Percentiles rank a stretch among this genome's conserved stretches.
Evolutionary conservation across 2,329 filamentous ascomycete species (phyloP).

Genomic region (Cephalotrichum gorgonifer): DNA sequence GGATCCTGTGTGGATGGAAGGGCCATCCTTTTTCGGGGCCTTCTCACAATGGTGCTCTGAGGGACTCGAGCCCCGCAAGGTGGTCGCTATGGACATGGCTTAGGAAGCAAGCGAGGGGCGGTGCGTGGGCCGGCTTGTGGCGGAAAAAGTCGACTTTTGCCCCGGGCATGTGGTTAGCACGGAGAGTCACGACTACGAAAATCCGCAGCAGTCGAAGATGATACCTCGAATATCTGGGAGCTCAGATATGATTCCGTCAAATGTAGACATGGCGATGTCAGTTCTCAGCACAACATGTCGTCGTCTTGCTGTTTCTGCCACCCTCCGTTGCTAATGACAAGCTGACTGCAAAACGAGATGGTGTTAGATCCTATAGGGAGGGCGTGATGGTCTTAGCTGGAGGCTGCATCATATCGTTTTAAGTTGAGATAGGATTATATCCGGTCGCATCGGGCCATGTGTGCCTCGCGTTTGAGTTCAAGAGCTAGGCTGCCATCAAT

Average conservation of each 20-base stretch:
- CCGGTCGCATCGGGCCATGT: too few relatives aligned
- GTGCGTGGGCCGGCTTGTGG: constrained; percentile 31
- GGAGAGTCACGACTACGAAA: neutral
- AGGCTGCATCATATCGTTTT: too few relatives aligned
- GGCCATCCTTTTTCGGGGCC: neutral
- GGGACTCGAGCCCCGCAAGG: constrained; percentile 65
- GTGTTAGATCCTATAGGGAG: too few relatives aligned
- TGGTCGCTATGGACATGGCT: constrained; percentile 93
- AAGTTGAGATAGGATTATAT: too few relatives aligned
- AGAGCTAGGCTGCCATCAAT: too few relatives aligned
- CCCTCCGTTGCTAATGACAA: too few relatives aligned
- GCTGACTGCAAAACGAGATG: too few relatives aligned
- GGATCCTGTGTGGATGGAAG: neutral
- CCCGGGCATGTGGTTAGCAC: neutral
- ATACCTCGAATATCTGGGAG: constrained; percentile 67
- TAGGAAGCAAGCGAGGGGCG: constrained; percentile 75
- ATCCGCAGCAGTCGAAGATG: neutral
- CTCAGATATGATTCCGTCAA: constrained; percentile 61
- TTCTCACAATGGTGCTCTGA: constrained; percentile 61
- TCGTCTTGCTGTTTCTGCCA: too few relatives aligned
- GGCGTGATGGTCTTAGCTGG: too few relatives aligned
- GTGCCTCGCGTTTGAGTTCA: too few relatives aligned
- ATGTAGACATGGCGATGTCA: constrained; percentile 64
- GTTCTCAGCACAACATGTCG: too few relatives aligned
- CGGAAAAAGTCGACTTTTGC: constrained; percentile 68